These are phyloP conservation scores for Adiantum capillusveneris DNA, from an alignment of 75 land plant species.

Conservation along the genomic window DNA sequence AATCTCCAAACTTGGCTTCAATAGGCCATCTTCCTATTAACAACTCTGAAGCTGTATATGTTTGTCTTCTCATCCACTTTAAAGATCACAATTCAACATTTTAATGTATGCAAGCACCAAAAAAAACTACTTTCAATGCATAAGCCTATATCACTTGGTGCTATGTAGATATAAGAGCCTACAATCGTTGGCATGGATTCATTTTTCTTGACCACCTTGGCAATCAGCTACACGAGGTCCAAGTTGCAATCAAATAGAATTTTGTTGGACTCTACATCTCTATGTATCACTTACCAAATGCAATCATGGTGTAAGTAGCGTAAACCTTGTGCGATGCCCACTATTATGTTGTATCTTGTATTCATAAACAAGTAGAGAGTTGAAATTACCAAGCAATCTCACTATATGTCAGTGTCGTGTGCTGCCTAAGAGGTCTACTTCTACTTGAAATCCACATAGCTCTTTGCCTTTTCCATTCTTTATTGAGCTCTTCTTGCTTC, in stretches of 20 bases:
- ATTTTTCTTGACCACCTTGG: slow-evolving; percentile 36
- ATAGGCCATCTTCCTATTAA: slow-evolving; percentile 55
- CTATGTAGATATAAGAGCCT: slow-evolving; percentile 85
- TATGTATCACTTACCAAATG: slow-evolving; percentile 68
- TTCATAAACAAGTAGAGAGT: slow-evolving; percentile 80
- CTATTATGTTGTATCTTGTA: slow-evolving; percentile 74
- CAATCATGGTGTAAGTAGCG: slow-evolving; percentile 87
- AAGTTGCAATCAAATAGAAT: slow-evolving; percentile 66
- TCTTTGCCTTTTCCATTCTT: slow-evolving; percentile 10
- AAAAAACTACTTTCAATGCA: background rate
- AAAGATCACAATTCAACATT: too few species aligned
- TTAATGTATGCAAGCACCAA: background rate
- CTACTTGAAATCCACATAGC: slow-evolving; percentile 29
- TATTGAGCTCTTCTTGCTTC: slow-evolving; percentile 21
- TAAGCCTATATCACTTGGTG: slow-evolving; percentile 33
- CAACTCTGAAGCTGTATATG: slow-evolving; percentile 78
- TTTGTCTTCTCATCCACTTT: slow-evolving; percentile 76
- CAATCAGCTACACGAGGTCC: slow-evolving; percentile 95
- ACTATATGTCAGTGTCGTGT: slow-evolving; percentile 88
- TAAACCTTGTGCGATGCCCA: slow-evolving; percentile 80
- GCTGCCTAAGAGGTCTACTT: slow-evolving; percentile 71
- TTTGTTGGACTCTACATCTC: slow-evolving; percentile 81
- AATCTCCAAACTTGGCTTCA: slow-evolving; percentile 58
- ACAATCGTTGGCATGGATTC: slow-evolving; percentile 41
- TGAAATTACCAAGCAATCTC: slow-evolving; percentile 61